Base-by-base conservation (phyloP, 441 rosid species). In the Adansonia madagascariensis region DNA sequence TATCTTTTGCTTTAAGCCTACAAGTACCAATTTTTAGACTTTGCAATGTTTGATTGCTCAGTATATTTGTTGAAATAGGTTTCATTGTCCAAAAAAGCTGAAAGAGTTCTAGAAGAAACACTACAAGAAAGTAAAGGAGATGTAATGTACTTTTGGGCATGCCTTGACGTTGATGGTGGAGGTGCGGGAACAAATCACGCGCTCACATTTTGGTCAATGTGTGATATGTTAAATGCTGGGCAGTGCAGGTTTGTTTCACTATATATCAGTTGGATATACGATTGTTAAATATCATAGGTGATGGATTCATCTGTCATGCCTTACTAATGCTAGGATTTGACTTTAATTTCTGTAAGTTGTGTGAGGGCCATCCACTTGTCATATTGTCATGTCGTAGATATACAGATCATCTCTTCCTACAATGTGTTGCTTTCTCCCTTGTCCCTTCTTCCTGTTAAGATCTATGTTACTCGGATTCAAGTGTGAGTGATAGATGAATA, bases 181-280 rank as follows among this genome's bases (percentile, higher is more conserved):
- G 76, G 79, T 71, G 67, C 81, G 17, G 75, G 4, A 10, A 12
- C 69, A 79, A 83, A 81, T 80, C 80, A 80, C 66, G 82, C 80
- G 17, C 92, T 86, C 56, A 87, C 95, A 2, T 96, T 94, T 86
- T 96, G 99, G 99, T 92, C 99, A 70, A 86, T 92, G 88, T 94
- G 98, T 49, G 98, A 96, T 86, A 80, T 91, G 78, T 85, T 92
- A 84, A 96, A 94, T 89, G 96, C 87, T 82, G 97, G 98, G 78
- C 80, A 79, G 80, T 96, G 99, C 98, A 91, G 98, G 99, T 92
- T 83, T 78, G 56, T 70, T 76, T 55, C 60, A 39, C 44, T 55
- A 78, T 24, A 53, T 66, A 11, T 20, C 68, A 59, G 56, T 60
- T 78, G 61, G 46, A 43, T 77, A 67, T 73, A 63, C 63, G 66